Percentiles rank a stretch among this genome's conserved stretches.
Conservation (phyloP, 805 yeast genomes). For the Metschnikowia chrysomelidarum region DNA sequence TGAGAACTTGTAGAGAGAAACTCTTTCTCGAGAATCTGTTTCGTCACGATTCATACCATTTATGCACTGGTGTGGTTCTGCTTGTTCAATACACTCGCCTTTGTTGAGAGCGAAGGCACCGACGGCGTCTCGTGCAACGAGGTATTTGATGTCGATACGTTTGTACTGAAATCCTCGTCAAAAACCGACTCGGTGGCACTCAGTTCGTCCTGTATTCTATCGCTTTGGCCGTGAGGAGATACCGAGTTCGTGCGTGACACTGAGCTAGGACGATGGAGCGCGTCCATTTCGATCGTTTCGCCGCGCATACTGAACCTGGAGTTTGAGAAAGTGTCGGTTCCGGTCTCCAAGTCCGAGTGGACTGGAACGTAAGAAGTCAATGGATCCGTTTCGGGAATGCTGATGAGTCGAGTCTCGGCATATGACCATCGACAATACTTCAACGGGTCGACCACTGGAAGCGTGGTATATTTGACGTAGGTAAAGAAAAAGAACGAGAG, state of each 20-base stretch:
- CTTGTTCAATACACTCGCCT: constrained; percentile 1
- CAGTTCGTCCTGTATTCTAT: constrained; percentile 31
- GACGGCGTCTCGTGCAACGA: constrained; percentile 31
- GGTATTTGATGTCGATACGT: constrained; percentile 34
- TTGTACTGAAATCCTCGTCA: constrained; percentile 25
- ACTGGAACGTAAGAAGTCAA: constrained; percentile 21
- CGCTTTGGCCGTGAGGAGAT: too few relatives aligned
- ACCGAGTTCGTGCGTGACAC: too few relatives aligned
- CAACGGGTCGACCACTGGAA: constrained; percentile 57
- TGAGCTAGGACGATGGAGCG: constrained; percentile 16
- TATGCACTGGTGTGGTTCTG: constrained; percentile 1
- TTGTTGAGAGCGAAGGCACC: constrained; percentile 1
- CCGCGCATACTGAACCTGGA: constrained; percentile 11
- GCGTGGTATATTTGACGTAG: constrained; percentile 60
- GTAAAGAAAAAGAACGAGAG: constrained; percentile 69
- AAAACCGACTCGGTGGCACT: constrained; percentile 42
- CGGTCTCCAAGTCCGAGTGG: constrained; percentile 12
- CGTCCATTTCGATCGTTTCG: constrained; percentile 24
- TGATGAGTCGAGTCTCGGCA: constrained; percentile 29
- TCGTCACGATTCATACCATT: too few relatives aligned
- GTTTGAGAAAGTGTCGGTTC: constrained; percentile 8
- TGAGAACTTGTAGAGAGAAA: too few relatives aligned
- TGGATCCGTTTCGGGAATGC: constrained; percentile 32
- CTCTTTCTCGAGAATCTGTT: too few relatives aligned
- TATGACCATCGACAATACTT: constrained; percentile 74